Evolutionary conservation across 176 grass and related monocot genomes (phyloP).

Genomic region (Juncus inflexus): DNA sequence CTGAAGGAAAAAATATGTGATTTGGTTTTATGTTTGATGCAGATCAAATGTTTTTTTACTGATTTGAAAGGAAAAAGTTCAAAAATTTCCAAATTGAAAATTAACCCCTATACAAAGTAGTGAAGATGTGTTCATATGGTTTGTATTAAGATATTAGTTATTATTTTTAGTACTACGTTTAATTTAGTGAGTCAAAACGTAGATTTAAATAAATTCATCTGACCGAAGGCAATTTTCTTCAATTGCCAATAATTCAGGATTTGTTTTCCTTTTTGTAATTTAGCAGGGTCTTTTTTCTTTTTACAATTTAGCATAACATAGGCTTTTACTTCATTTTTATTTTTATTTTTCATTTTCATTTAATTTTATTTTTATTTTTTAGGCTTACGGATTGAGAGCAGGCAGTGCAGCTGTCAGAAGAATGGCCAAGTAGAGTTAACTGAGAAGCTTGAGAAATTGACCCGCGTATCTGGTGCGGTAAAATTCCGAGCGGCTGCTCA

Average conservation of each 20-base stretch:
- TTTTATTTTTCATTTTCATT: no score
- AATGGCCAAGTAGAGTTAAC: constrained; percentile 75
- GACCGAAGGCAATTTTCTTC: no score
- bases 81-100: background rate
- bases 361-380: background rate
- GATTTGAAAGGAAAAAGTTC: no score
- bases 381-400: constrained; percentile 65
- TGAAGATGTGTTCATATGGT: background rate
- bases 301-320: no score
- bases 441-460: constrained; percentile 65
- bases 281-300: background rate
- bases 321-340: no score
- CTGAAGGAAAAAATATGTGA: constrained; percentile 29
- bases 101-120: background rate
- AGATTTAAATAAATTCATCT: no score
- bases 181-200: no score
- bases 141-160: background rate
- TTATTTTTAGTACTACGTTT: background rate
- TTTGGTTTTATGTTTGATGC: background rate
- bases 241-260: no score
- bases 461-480: constrained; percentile 88
- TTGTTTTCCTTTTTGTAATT: background rate
- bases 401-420: constrained; percentile 77
- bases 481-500: constrained; percentile 45
- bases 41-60: no score